Percentiles rank a stretch among this genome's conserved stretches.
Conservation (phyloP, 805 yeast genomes). For the Kregervanrija fluxuum region DNA sequence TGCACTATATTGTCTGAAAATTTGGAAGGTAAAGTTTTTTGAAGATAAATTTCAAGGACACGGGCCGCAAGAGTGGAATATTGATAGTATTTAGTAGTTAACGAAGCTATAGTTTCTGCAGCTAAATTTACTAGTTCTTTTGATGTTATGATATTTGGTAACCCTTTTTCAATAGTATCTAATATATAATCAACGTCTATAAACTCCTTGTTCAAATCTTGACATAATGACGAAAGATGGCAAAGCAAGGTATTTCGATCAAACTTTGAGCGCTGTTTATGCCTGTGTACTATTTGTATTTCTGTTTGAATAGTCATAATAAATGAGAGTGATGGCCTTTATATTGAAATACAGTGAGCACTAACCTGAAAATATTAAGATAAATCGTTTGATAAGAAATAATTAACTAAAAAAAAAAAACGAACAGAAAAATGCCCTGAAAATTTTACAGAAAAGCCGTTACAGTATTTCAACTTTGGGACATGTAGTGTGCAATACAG, state of each 20-base stretch:
- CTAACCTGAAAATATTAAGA: no score
- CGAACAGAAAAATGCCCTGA: no score
- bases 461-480: no score
- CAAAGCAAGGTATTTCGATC: constrained; percentile 6
- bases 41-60: constrained; percentile 76
- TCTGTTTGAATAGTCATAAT: no score
- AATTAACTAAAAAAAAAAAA: no score
- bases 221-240: constrained; percentile 7
- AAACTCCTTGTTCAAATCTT: constrained; percentile 34
- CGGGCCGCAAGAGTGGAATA: constrained; percentile 89
- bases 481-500: constrained; percentile 35
- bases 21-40: constrained; percentile 71
- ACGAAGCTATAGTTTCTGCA: constrained; percentile 90
- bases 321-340: no score
- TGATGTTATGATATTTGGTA: constrained; percentile 40
- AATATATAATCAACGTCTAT: constrained; percentile 41
- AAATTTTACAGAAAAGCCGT: no score
- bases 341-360: no score
- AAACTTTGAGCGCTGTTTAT: constrained; percentile 4
- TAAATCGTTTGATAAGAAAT: no score
- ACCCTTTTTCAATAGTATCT: constrained; percentile 40
- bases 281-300: no score
- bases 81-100: constrained; percentile 93
- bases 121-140: constrained; percentile 40
- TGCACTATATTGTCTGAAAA: constrained; percentile 67